phyloP scores from a whole-genome alignment of 192 early-diverging fungal genomes.

The Gigaspora rosea region DNA sequence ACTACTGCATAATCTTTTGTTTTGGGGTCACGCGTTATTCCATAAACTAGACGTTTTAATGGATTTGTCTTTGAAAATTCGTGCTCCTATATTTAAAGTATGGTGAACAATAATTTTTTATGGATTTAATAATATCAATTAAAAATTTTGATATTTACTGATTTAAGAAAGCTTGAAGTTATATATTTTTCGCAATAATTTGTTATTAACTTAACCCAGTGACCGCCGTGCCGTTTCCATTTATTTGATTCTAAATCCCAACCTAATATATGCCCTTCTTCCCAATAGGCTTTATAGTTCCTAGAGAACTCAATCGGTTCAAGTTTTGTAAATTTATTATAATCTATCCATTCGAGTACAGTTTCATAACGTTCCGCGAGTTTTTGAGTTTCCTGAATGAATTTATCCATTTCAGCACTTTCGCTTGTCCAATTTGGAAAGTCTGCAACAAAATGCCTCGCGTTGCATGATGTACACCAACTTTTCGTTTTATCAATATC shows the following conservation, averaged over 20 bases:
- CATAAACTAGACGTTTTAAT: constrained; percentile 9
- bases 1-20: constrained; percentile 16
- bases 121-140: neutral
- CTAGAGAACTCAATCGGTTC: neutral
- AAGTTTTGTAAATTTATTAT: neutral
- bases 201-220: constrained; percentile 4
- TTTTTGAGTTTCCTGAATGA: constrained; percentile 8
- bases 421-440: neutral
- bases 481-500: neutral
- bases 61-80: constrained; percentile 3
- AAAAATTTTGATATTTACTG: neutral
- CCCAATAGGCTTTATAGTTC: constrained; percentile 8
- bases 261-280: neutral
- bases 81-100: constrained; percentile 8
- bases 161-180: neutral
- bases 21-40: constrained; percentile 1
- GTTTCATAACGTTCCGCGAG: neutral
- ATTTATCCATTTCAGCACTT: neutral
- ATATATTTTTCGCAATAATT: constrained; percentile 20
- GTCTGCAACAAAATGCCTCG: neutral
- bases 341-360: neutral
- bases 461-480: constrained; percentile 11
- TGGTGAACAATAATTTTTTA: neutral
- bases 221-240: neutral
- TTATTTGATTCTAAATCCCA: neutral